Evolutionary conservation across 306 rosid species (phyloP), one percentile per base, ranked within the genome.

Genomic region (Fragaria iinumae): DNA sequence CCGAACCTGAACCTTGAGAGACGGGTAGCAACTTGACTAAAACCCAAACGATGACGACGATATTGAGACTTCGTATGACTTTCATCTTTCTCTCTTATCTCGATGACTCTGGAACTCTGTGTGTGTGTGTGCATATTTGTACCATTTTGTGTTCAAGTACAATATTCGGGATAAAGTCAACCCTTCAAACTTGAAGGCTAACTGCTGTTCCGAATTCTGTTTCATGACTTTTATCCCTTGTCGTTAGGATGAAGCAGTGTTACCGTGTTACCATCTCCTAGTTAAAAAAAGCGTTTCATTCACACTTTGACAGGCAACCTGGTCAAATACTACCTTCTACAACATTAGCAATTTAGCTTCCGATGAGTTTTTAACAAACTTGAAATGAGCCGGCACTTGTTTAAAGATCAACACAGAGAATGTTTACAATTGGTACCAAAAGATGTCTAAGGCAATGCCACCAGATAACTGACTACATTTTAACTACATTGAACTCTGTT

Each of bases 381-480:
- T 41, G 32, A 73, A 73, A 16, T 23, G 56, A 27, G 16, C 18
- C 0, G 32, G 59, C 44, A 74, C 70, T 27, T 59, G 0, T 7
- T 60, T 60, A 60, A 7, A 29, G 39, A 60, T 13, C 21, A 14
- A 27, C 53, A 16, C 16, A 57, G 6, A 75, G 12, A 7, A 75
- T 38, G 78, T 70, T 70, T 74, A 72, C 76, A 81, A 67, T 75
- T 69, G 76, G 69, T 38, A 71, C 36, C 75, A 69, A 74, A 72
- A 65, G 56, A 74, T 32, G 80, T 73, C 36, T 50, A 63, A 45
- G 80, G 65, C 59, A 64, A 23, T 49, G 71, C 76, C 50, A 27
- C 9, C 47, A 53, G 67, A 60, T 76, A 75, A 65, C 72, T 5
- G 71, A 65, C 10, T 38, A 81, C 87, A 89, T 69, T 74, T 77